These are phyloP conservation scores for Diaporthe eres DNA, from an alignment of 2,329 filamentous ascomycete genomes.

Conservation along the genomic window DNA sequence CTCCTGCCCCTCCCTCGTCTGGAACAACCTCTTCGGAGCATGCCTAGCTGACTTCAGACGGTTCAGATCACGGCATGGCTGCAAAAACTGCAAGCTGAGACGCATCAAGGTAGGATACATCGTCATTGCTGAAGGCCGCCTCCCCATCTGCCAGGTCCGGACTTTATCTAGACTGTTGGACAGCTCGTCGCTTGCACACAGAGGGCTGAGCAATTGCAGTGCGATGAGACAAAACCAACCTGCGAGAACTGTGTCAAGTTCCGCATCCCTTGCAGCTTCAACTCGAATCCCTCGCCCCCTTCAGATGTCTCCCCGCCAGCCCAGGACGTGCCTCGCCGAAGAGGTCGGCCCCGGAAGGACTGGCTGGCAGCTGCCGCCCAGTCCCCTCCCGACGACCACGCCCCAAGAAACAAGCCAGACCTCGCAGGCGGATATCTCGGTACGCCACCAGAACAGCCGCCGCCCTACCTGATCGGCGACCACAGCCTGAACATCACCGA, in stretches of 20 bases:
- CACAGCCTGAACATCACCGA: slow-evolving; percentile 43
- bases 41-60: not conserved
- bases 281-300: slow-evolving; percentile 11
- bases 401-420: not conserved
- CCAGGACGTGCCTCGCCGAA: not conserved
- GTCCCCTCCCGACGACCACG: not conserved
- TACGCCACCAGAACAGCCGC: not conserved
- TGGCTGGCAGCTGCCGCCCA: not conserved
- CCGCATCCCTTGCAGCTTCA: slow-evolving; percentile 28
- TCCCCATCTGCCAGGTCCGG: not conserved
- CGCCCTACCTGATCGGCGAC: slow-evolving; percentile 18
- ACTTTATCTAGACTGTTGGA: not conserved
- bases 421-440: not conserved
- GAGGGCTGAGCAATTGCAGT: slow-evolving; percentile 15
- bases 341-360: slow-evolving; percentile 22
- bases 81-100: slow-evolving; percentile 8
- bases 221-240: slow-evolving; percentile 30
- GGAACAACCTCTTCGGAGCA: not conserved
- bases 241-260: slow-evolving; percentile 34
- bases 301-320: slow-evolving; percentile 5
- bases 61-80: slow-evolving; percentile 20
- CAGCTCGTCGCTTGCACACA: not conserved
- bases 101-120: not conserved
- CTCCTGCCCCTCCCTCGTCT: not conserved
- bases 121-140: no score